Evolutionary conservation across 2,329 filamentous ascomycete genomes (phyloP).

Genomic region (Leptodontidium sp.): DNA sequence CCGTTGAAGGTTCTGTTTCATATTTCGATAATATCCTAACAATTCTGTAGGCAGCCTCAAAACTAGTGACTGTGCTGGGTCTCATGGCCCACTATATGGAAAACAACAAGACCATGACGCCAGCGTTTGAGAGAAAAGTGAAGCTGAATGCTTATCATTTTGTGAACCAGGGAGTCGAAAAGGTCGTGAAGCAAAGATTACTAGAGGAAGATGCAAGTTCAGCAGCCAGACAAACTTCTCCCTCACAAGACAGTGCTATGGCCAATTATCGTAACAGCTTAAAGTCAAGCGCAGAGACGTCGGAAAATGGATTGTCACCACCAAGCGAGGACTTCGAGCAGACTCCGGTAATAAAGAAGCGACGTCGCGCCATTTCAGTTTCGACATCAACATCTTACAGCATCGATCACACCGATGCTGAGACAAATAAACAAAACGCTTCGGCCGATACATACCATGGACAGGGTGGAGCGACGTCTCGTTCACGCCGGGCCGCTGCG

Average conservation of each 20-base stretch:
- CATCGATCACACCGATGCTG: slow-evolving; percentile 9
- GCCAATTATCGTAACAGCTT: background rate
- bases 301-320: background rate
- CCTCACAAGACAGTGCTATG: background rate
- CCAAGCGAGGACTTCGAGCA: slow-evolving; percentile 12
- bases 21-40: background rate
- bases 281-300: slow-evolving; percentile 5
- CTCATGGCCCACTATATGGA: slow-evolving; percentile 11
- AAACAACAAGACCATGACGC: slow-evolving; percentile 13
- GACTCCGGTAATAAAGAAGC: background rate
- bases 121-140: slow-evolving; percentile 5
- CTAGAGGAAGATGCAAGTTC: background rate
- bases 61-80: slow-evolving; percentile 5
- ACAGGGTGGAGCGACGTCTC: background rate
- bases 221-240: background rate
- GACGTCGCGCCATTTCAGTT: slow-evolving; percentile 8
- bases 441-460: background rate
- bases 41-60: slow-evolving; percentile 16
- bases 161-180: slow-evolving; percentile 17
- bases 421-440: background rate
- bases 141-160: slow-evolving; percentile 7
- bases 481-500: slow-evolving; percentile 12
- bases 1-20: too few relatives aligned
- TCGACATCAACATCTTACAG: slow-evolving; percentile 22
- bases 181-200: slow-evolving; percentile 6